Evolutionary conservation across 345 rosid genomes (phyloP).

Genomic region (Schrenkiella parvula): DNA sequence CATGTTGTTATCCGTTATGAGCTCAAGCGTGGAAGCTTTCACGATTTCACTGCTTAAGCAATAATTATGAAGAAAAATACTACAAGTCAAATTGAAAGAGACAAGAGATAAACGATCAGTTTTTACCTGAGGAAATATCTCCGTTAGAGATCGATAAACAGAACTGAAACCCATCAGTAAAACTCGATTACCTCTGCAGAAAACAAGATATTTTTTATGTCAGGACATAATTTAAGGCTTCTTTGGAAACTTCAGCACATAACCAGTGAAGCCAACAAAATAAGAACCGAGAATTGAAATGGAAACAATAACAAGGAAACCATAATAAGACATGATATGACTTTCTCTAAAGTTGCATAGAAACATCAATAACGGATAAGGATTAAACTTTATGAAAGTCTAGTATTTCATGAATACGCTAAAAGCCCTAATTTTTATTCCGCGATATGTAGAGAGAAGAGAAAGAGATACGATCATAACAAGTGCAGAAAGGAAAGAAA

Average conservation of each 20-base stretch:
- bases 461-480: neutral
- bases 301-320: neutral
- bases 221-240: neutral
- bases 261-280: neutral
- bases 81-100: neutral
- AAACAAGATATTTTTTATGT: neutral
- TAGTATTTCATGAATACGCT: neutral
- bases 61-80: neutral
- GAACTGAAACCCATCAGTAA: conserved; percentile 52
- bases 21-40: neutral
- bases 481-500: neutral
- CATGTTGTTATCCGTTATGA: neutral
- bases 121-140: conserved; percentile 80
- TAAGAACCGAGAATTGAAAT: neutral
- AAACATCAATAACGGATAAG: neutral
- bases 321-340: neutral
- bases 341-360: neutral
- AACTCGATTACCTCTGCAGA: neutral
- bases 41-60: neutral
- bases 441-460: neutral
- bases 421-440: neutral
- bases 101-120: neutral
- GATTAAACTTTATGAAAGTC: neutral
- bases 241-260: neutral
- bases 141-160: conserved; percentile 55